Evolutionary conservation across 2,329 filamentous ascomycete genomes (phyloP).

Genomic region (Didymella segeticola): DNA sequence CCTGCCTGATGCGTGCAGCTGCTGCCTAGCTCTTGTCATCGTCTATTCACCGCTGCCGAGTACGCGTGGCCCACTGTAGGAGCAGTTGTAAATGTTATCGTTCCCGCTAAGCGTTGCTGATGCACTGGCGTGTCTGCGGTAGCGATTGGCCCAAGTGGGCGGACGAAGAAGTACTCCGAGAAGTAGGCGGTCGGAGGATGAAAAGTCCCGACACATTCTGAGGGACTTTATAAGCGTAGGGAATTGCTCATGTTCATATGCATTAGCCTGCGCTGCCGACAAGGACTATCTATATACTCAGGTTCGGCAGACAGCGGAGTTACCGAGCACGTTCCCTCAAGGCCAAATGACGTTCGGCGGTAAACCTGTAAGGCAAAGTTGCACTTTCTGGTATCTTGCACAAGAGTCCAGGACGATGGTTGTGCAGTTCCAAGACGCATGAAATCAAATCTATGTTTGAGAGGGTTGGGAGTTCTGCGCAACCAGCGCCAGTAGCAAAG

Average conservation of each 20-base stretch:
- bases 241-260: not conserved
- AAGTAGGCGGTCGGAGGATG: not conserved
- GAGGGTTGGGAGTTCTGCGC: not conserved
- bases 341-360: not conserved
- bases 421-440: not conserved
- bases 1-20: not conserved
- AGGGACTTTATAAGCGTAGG: not conserved
- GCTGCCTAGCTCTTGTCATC: slow-evolving; percentile 1
- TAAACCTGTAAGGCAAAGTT: not conserved
- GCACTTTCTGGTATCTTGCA: not conserved
- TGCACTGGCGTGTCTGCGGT: not conserved
- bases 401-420: not conserved
- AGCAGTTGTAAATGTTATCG: not conserved
- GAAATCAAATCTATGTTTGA: not conserved
- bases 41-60: not conserved
- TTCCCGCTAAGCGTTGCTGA: not conserved
- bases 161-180: not conserved
- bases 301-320: not conserved
- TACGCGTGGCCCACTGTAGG: not conserved
- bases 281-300: not conserved
- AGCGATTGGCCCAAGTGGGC: not conserved
- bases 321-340: slow-evolving; percentile 1
- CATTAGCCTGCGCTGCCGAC: not conserved
- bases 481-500: slow-evolving; percentile 5
- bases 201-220: not conserved